Evolutionary conservation across 345 rosid species (phyloP).

Genomic region (Balakata baccata): DNA sequence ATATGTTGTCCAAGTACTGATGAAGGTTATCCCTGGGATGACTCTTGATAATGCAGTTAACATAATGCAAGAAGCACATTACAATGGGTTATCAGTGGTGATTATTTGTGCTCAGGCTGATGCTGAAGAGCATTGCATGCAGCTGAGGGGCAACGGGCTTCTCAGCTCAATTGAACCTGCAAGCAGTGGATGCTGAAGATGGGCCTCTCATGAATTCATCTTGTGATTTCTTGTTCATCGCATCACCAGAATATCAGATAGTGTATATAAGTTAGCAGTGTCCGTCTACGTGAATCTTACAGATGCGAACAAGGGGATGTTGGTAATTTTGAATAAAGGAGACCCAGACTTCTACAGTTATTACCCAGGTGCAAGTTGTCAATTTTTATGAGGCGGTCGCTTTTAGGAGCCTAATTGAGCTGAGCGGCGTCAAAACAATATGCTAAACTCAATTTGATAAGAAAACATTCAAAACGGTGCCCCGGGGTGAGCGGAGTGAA

Average conservation of each 20-base stretch:
- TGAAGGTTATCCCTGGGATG: slow-evolving; percentile 96
- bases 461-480: too few relatives aligned
- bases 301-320: slow-evolving; percentile 19
- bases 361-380: neutral
- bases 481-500: too few relatives aligned
- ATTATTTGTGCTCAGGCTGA: slow-evolving; percentile 89
- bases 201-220: neutral
- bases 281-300: neutral
- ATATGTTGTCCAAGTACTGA: slow-evolving; percentile 88
- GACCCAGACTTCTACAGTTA: neutral
- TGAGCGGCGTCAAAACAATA: too few relatives aligned
- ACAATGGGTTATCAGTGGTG: slow-evolving; percentile 82
- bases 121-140: slow-evolving; percentile 95
- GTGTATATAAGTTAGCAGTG: slow-evolving; percentile 35
- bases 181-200: slow-evolving; percentile 73
- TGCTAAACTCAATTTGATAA: too few relatives aligned
- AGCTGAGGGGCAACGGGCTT: slow-evolving; percentile 88
- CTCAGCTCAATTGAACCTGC: slow-evolving; percentile 92
- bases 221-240: slow-evolving; percentile 2
- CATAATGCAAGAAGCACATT: slow-evolving; percentile 96
- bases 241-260: slow-evolving; percentile 19
- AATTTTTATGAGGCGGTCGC: neutral
- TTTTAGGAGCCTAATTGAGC: neutral
- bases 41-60: slow-evolving; percentile 90
- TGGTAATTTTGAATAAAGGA: slow-evolving; percentile 31